A percentile compares a stretch with the other conserved stretches of the same genome.
Conservation (phyloP, 495 filamentous ascomycete species). For the Trypethelium eluteriae region DNA sequence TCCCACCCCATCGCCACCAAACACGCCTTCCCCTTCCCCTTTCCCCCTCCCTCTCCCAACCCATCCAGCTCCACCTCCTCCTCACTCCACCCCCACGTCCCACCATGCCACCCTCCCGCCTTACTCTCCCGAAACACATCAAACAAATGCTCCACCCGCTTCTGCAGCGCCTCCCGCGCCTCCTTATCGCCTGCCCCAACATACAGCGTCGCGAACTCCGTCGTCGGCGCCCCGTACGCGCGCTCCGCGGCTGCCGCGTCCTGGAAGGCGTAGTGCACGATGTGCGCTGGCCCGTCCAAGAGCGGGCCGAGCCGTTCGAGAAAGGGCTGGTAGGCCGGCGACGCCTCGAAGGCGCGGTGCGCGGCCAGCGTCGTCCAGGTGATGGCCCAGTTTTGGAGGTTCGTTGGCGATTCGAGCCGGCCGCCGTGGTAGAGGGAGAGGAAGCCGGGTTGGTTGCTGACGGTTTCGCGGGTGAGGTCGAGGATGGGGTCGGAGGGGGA, state of each 20-base stretch:
- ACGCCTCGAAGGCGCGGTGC: neutral
- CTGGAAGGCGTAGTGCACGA: neutral
- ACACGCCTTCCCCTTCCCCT: neutral
- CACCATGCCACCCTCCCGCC: neutral
- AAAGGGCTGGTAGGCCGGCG: neutral
- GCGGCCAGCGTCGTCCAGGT: neutral
- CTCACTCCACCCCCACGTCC: neutral
- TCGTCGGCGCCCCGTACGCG: neutral
- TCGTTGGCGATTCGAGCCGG: neutral
- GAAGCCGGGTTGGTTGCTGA: neutral
- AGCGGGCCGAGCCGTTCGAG: neutral
- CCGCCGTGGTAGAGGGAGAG: neutral
- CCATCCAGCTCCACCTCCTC: conserved; percentile 4
- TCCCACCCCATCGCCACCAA: neutral
- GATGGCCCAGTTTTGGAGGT: neutral
- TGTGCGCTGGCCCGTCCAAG: neutral
- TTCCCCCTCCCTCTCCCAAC: neutral
- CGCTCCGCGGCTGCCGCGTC: neutral
- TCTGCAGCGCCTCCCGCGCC: neutral
- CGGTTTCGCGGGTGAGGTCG: neutral
- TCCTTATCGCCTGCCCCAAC: neutral
- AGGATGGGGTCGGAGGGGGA: neutral
- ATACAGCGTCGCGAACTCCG: conserved; percentile 6
- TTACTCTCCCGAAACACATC: neutral
- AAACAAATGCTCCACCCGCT: neutral